phyloP scores from a whole-genome alignment of 768 basidiomycete species.

The Termitomyces sp. region DNA sequence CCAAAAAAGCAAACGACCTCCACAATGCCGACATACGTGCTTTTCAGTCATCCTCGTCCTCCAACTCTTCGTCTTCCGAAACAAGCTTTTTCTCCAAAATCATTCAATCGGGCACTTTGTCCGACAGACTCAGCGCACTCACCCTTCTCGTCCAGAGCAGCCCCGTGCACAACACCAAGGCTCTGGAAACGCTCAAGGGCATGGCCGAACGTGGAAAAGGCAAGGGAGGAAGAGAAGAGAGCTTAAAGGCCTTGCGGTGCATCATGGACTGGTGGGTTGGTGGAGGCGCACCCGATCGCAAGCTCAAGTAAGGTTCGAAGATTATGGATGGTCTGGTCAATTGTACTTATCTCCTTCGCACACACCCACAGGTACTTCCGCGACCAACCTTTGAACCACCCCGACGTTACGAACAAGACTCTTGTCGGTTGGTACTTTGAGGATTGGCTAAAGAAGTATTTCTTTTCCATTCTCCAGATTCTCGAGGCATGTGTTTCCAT shows the following conservation, averaged over 20 bases:
- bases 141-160: constrained; percentile 86
- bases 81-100: constrained; percentile 80
- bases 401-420: constrained; percentile 63
- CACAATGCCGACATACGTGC: constrained; percentile 39
- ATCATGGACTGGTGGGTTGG: constrained; percentile 98
- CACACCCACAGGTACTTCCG: constrained; percentile 74
- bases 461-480: constrained; percentile 86
- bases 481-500: constrained; percentile 57
- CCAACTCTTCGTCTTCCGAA: constrained; percentile 69
- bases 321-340: background rate
- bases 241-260: constrained; percentile 84
- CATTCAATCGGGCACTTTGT: constrained; percentile 83
- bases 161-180: constrained; percentile 81
- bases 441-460: constrained; percentile 97
- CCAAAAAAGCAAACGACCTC: constrained; percentile 43
- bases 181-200: constrained; percentile 67
- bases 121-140: constrained; percentile 87
- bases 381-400: constrained; percentile 75
- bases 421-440: constrained; percentile 89
- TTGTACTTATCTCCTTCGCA: background rate
- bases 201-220: constrained; percentile 79
- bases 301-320: constrained; percentile 63
- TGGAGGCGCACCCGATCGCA: constrained; percentile 84
- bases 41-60: constrained; percentile 49
- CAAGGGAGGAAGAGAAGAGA: constrained; percentile 91